Evolutionary conservation across 257 asterid genomes (phyloP).

Genomic region (Catharanthus roseus): DNA sequence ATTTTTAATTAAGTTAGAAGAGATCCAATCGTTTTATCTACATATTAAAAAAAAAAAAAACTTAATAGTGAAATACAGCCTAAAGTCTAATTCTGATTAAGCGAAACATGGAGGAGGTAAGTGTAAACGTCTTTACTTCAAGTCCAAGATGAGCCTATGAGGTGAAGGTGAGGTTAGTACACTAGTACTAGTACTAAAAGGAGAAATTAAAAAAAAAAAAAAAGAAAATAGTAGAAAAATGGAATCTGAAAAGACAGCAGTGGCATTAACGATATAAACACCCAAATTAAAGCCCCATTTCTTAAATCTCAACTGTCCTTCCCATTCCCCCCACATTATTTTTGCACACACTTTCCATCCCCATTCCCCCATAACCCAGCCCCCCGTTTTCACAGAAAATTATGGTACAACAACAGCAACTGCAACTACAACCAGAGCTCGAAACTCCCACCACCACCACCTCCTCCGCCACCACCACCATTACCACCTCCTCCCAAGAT

Average conservation of each 20-base stretch:
- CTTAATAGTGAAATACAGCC: too few species aligned
- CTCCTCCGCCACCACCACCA: neutral
- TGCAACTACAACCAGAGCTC: conserved; percentile 27
- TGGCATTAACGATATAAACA: conserved; percentile 36
- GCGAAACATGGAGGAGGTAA: too few species aligned
- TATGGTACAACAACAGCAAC: conserved; percentile 37
- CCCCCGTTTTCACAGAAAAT: conserved; percentile 20
- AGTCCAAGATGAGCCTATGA: too few species aligned
- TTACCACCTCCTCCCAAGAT: conserved; percentile 14
- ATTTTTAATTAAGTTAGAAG: too few species aligned
- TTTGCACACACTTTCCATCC: conserved; percentile 8
- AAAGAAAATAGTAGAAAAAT: too few species aligned
- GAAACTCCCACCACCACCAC: conserved; percentile 28
- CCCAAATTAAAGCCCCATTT: conserved; percentile 13
- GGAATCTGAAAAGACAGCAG: conserved; percentile 20
- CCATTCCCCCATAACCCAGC: conserved; percentile 8
- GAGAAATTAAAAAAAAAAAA: too few species aligned
- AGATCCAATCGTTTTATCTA: too few species aligned
- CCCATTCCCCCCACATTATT: conserved; percentile 15
- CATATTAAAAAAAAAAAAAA: too few species aligned
- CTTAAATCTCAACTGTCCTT: neutral
- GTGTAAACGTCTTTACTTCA: too few species aligned
- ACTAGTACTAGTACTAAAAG: too few species aligned
- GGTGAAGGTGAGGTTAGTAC: too few species aligned
- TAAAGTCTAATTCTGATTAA: too few species aligned